phyloP scores from a whole-genome alignment of 164 flowering plant genomes.

The Sedum album region DNA sequence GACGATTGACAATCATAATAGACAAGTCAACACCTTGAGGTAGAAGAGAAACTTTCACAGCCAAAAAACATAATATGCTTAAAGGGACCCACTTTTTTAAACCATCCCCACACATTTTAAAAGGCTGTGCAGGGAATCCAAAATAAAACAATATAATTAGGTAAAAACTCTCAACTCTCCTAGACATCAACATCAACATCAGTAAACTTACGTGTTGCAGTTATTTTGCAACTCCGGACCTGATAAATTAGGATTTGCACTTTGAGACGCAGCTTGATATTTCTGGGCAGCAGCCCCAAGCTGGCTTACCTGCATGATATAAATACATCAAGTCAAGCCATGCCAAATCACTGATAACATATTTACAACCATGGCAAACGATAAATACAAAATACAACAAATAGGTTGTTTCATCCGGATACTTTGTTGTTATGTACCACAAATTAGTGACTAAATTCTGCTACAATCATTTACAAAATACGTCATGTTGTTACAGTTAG shows the following conservation, averaged over 20 bases:
- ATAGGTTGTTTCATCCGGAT: background rate
- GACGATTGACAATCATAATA: background rate
- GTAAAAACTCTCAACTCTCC: background rate
- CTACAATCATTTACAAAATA: background rate
- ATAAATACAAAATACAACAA: background rate
- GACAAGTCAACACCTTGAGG: background rate
- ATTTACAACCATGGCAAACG: background rate
- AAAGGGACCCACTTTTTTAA: background rate
- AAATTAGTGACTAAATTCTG: background rate
- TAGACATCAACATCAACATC: background rate
- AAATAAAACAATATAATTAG: background rate
- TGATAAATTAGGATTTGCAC: constrained; percentile 57
- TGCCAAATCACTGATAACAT: background rate
- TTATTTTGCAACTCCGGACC: constrained; percentile 80
- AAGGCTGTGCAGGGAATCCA: background rate
- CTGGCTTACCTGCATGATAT: constrained; percentile 70
- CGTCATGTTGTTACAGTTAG: background rate
- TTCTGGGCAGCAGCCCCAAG: constrained; percentile 95
- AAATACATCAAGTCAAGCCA: background rate
- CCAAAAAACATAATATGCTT: no score
- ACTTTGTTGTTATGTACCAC: background rate
- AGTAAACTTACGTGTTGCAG: constrained; percentile 64
- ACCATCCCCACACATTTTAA: background rate
- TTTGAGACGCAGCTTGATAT: constrained; percentile 83
- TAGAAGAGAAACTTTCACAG: background rate